A percentile compares a stretch with the other conserved stretches of the same genome.
Evolutionary conservation across 2,329 filamentous ascomycete species (phyloP).

Genomic region (Colletotrichum horii): DNA sequence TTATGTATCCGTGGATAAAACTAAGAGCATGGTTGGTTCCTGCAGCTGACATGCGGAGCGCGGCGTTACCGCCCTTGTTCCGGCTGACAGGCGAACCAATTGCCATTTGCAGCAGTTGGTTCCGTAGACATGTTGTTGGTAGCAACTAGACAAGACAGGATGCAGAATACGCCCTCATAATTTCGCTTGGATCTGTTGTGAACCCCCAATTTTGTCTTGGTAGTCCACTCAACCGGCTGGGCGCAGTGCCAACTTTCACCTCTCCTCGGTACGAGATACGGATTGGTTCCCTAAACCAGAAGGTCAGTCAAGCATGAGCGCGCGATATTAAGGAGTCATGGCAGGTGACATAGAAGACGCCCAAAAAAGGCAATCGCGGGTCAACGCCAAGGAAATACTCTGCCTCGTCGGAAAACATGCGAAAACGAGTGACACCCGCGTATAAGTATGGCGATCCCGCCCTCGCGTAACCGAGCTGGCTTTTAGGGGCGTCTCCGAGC

Average conservation of each 20-base stretch:
- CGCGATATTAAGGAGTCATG: background rate
- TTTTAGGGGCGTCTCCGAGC: background rate
- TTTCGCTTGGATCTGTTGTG: background rate
- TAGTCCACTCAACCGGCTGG: background rate
- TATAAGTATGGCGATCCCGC: background rate
- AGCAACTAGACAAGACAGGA: background rate
- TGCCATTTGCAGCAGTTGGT: background rate
- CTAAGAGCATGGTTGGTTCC: background rate
- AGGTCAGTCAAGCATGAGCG: background rate
- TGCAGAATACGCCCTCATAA: background rate
- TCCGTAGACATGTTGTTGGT: background rate
- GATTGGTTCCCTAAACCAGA: background rate
- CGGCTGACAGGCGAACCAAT: background rate
- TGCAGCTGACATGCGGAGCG: background rate
- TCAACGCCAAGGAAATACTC: background rate
- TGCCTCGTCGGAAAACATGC: background rate
- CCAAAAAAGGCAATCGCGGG: background rate
- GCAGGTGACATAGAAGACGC: background rate
- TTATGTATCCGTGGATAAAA: background rate
- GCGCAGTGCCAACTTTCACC: background rate
- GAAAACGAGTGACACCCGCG: background rate
- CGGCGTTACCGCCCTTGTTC: background rate
- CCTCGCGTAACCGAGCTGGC: background rate
- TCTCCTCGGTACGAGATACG: background rate
- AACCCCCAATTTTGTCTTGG: background rate